phyloP scores from a whole-genome alignment of 1,284 basidiomycete species.

The Ustilago shanxiensis region DNA sequence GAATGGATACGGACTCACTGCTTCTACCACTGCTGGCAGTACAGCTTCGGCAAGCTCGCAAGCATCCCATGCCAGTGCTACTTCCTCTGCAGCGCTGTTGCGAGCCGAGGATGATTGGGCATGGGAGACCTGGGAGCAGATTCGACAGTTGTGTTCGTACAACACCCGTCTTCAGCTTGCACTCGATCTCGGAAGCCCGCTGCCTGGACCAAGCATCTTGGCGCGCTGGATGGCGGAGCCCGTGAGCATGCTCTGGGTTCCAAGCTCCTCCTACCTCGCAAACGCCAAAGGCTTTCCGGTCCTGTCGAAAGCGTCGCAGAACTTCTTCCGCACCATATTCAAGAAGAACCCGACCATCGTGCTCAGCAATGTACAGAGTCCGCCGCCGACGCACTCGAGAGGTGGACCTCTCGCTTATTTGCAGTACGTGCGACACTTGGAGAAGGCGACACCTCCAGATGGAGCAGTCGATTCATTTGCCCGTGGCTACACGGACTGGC shows the following conservation, averaged over 20 bases:
- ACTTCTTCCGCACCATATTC: constrained; percentile 56
- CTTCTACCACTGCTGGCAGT: constrained; percentile 41
- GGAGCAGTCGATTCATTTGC: constrained; percentile 81
- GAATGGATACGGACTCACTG: constrained; percentile 27
- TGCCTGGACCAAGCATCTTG: constrained; percentile 75
- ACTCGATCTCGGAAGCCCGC: constrained; percentile 87
- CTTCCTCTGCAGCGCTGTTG: constrained; percentile 76
- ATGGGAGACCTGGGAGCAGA: constrained; percentile 99
- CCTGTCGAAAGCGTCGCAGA: constrained; percentile 78
- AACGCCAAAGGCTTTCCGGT: constrained; percentile 98
- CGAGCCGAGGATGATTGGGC: constrained; percentile 73
- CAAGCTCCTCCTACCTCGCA: constrained; percentile 89
- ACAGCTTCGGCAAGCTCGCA: constrained; percentile 41
- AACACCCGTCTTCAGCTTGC: constrained; percentile 81
- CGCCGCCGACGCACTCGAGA: constrained; percentile 71
- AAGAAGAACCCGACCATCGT: constrained; percentile 52
- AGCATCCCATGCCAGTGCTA: constrained; percentile 40
- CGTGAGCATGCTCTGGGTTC: constrained; percentile 86
- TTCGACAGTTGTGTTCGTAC: constrained; percentile 88
- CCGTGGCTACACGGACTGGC: constrained; percentile 90
- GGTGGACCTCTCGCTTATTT: constrained; percentile 89
- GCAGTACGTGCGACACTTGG: constrained; percentile 77
- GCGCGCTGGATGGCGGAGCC: constrained; percentile 93
- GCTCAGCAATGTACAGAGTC: constrained; percentile 54
- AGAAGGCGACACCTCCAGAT: constrained; percentile 55